These are phyloP conservation scores for Chaetomium fimeti DNA, from an alignment of 495 filamentous ascomycete genomes.

Conservation along the genomic window DNA sequence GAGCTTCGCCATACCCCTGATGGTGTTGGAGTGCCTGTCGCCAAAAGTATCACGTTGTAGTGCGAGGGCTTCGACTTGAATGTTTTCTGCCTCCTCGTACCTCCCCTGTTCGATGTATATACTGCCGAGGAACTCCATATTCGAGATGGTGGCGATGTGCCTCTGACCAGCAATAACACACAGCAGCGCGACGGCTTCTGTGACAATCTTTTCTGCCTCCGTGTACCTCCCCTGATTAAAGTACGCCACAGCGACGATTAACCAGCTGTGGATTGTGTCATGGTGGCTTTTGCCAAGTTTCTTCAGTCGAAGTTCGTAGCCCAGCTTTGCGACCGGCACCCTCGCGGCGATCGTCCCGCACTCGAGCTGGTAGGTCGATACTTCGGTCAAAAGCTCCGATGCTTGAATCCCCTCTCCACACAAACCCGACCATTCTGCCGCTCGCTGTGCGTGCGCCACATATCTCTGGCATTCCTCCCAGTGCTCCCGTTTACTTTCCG, in stretches of 20 bases:
- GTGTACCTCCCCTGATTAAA: background rate
- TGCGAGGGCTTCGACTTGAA: no score
- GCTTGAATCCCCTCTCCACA: slow-evolving; percentile 17
- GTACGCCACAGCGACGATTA: background rate
- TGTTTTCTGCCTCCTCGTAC: no score
- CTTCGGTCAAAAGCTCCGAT: slow-evolving; percentile 22
- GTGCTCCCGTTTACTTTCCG: slow-evolving; percentile 8
- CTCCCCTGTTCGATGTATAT: no score
- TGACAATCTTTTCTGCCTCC: background rate
- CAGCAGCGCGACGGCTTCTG: background rate
- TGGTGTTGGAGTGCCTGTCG: no score
- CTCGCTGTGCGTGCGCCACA: slow-evolving; percentile 18
- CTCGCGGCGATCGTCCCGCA: slow-evolving; percentile 6
- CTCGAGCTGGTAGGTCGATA: slow-evolving; percentile 22
- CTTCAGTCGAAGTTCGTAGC: background rate
- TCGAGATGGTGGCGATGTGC: background rate
- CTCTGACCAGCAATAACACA: background rate
- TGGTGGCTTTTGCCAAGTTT: background rate
- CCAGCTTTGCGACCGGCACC: background rate
- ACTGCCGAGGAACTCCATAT: no score
- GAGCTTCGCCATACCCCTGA: no score
- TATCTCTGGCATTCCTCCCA: slow-evolving; percentile 28
- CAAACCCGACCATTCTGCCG: slow-evolving; percentile 21
- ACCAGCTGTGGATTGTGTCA: no score
- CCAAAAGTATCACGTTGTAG: no score